phyloP scores from a whole-genome alignment of 192 early-diverging fungal species.

The Entomortierella lignicola region DNA sequence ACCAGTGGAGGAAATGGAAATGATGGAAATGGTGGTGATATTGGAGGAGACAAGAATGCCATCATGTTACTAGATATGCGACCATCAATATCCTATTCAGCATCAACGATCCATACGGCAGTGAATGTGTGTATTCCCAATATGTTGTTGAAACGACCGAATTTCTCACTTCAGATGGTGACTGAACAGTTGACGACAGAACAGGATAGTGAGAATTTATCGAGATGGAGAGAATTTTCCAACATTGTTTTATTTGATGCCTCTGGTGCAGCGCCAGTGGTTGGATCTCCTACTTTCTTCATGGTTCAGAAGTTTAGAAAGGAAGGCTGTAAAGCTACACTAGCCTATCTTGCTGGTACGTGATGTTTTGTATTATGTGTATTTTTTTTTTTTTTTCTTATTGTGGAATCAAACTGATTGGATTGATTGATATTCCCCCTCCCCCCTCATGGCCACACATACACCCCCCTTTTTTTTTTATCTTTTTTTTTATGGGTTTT shows the following conservation, averaged over 20 bases:
- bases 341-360: slow-evolving; percentile 62
- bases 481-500: no score
- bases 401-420: not conserved
- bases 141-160: slow-evolving; percentile 76
- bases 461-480: no score
- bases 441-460: no score
- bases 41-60: slow-evolving; percentile 11
- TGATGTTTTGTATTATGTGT: not conserved
- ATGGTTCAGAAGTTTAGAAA: slow-evolving; percentile 71
- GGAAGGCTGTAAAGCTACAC: slow-evolving; percentile 59
- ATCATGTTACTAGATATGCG: slow-evolving; percentile 80
- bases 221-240: slow-evolving; percentile 63
- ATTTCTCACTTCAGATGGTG: slow-evolving; percentile 73
- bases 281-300: slow-evolving; percentile 62
- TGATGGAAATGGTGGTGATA: not conserved
- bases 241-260: slow-evolving; percentile 80
- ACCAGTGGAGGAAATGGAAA: not conserved
- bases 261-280: slow-evolving; percentile 58
- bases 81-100: slow-evolving; percentile 65
- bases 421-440: no score
- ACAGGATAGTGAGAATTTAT: slow-evolving; percentile 57
- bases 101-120: slow-evolving; percentile 63
- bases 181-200: slow-evolving; percentile 67
- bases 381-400: slow-evolving; percentile 4
- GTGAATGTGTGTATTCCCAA: slow-evolving; percentile 79